phyloP scores from a whole-genome alignment of 371 early-diverging fungal genomes.

The Lichtheimia ramosa region DNA sequence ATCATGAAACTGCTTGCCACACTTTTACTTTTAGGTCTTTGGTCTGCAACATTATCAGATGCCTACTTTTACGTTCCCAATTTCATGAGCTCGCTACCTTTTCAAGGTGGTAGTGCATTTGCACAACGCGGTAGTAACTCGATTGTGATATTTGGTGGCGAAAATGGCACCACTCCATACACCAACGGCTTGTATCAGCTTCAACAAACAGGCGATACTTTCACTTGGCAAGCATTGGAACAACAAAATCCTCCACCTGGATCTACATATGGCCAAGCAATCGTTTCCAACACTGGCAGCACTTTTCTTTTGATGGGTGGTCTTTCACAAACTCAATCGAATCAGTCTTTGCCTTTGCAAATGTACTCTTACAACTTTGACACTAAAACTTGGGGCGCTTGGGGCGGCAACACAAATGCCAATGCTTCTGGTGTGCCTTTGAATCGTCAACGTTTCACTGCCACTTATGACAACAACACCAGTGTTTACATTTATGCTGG shows the following conservation, averaged over 20 bases:
- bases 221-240: constrained; percentile 22
- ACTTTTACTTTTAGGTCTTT: not conserved
- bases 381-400: constrained; percentile 16
- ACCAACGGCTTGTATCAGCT: constrained; percentile 27
- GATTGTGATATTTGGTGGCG: constrained; percentile 33
- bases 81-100: constrained; percentile 25
- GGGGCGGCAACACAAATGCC: constrained; percentile 2
- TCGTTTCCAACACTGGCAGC: constrained; percentile 18
- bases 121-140: constrained; percentile 20
- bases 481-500: constrained; percentile 40
- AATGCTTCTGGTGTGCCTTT: constrained; percentile 14
- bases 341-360: constrained; percentile 16
- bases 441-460: constrained; percentile 26
- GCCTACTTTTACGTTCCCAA: constrained; percentile 31
- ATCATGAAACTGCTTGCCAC: not conserved
- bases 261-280: constrained; percentile 22
- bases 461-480: constrained; percentile 20
- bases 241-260: constrained; percentile 22
- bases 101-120: constrained; percentile 32
- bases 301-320: constrained; percentile 25
- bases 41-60: constrained; percentile 9
- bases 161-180: constrained; percentile 22
- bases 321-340: constrained; percentile 1
- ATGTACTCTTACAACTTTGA: constrained; percentile 20
- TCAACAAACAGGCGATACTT: constrained; percentile 15